A percentile compares a stretch with the other conserved stretches of the same genome.
These are phyloP conservation scores for Boletus speciosus DNA, from an alignment of 768 basidiomycete species.

Conservation along the genomic window DNA sequence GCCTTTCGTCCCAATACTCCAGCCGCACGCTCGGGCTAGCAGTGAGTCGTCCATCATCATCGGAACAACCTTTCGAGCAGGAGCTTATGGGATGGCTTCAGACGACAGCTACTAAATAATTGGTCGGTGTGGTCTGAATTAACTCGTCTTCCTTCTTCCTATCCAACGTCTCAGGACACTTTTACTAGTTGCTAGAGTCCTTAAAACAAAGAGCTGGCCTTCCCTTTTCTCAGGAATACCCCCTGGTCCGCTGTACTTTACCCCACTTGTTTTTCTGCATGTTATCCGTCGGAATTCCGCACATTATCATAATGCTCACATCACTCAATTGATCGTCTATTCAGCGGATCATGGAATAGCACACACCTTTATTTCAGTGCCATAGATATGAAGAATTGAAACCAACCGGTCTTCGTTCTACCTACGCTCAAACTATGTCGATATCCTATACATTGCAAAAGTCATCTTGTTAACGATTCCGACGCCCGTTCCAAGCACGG, in stretches of 20 bases:
- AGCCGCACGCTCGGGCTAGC: slow-evolving; percentile 71
- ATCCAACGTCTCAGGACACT: slow-evolving; percentile 15
- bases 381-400: not conserved
- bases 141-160: slow-evolving; percentile 3
- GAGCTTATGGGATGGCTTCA: slow-evolving; percentile 38
- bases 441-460: not conserved
- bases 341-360: slow-evolving; percentile 8
- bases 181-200: slow-evolving; percentile 28
- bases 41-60: slow-evolving; percentile 47
- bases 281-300: slow-evolving; percentile 36
- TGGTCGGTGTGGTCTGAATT: slow-evolving; percentile 12
- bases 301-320: slow-evolving; percentile 38
- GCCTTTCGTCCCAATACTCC: slow-evolving; percentile 70
- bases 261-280: slow-evolving; percentile 33
- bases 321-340: slow-evolving; percentile 28
- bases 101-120: slow-evolving; percentile 34
- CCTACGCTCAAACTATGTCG: not conserved
- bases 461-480: not conserved
- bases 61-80: slow-evolving; percentile 33
- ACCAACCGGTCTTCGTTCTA: not conserved
- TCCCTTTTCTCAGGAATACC: slow-evolving; percentile 35
- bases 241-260: slow-evolving; percentile 42
- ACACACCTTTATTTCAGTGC: not conserved
- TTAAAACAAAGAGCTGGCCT: slow-evolving; percentile 36
- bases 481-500: slow-evolving; percentile 11